phyloP scores from a whole-genome alignment of 768 basidiomycete genomes.

The Mycena maculata region DNA sequence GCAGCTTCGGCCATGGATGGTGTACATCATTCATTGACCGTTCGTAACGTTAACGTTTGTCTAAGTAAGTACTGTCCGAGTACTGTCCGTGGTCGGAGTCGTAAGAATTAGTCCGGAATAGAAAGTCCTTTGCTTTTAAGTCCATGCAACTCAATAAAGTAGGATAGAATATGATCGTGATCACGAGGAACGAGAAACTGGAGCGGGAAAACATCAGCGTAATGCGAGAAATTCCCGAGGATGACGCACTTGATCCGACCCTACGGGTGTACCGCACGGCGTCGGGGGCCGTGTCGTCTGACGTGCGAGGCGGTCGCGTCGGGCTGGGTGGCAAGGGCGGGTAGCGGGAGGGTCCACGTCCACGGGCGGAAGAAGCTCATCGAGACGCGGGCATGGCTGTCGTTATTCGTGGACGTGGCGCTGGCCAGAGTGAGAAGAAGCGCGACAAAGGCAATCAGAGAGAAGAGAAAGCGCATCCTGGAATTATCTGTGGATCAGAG shows the following conservation, averaged over 20 bases:
- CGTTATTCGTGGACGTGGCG: neutral
- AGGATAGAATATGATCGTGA: neutral
- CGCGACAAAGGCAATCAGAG: conserved; percentile 13
- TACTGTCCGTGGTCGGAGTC: too few relatives aligned
- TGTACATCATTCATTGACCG: too few relatives aligned
- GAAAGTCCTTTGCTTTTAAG: too few relatives aligned
- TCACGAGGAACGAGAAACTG: neutral
- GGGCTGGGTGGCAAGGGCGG: neutral
- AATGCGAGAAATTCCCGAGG: neutral
- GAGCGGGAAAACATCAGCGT: neutral
- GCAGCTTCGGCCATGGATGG: too few relatives aligned
- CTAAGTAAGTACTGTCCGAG: too few relatives aligned
- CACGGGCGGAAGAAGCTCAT: conserved; percentile 26
- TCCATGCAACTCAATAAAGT: neutral
- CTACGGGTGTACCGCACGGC: conserved; percentile 23
- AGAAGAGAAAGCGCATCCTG: conserved; percentile 21
- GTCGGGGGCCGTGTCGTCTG: conserved; percentile 23
- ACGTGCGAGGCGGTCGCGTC: conserved; percentile 8
- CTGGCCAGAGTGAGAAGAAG: conserved; percentile 7
- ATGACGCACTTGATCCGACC: neutral
- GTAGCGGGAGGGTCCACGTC: conserved; percentile 12
- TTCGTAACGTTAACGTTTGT: too few relatives aligned
- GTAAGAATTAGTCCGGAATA: too few relatives aligned
- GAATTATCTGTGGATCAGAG: neutral
- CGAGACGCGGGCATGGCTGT: neutral